Conservation (phyloP, 192 early-diverging fungal species). For the Coemansia sp. region DNA sequence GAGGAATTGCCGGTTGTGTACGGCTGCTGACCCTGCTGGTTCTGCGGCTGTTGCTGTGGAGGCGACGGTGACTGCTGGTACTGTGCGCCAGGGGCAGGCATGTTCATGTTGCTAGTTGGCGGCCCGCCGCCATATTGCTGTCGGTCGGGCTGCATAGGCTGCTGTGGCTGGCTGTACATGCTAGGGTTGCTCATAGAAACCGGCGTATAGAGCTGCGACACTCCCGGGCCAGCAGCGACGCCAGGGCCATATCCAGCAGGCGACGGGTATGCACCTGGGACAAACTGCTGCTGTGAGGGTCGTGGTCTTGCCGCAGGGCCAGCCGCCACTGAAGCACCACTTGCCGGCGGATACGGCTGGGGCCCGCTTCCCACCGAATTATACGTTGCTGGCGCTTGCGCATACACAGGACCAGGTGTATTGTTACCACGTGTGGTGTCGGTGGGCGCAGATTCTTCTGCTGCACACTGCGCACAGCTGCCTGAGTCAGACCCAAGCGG, state of each 20-base stretch:
- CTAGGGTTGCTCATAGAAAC: conserved; percentile 4
- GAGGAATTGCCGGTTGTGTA: not conserved
- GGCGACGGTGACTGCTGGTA: conserved; percentile 10
- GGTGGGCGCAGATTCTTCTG: not conserved
- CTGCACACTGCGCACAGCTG: not conserved
- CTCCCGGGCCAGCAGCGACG: not conserved
- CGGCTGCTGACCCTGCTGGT: conserved; percentile 2
- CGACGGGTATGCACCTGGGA: not conserved
- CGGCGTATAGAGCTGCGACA: not conserved
- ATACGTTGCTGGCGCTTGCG: not conserved
- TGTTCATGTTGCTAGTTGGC: not conserved
- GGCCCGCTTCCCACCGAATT: conserved; percentile 9
- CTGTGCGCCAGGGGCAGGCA: not conserved
- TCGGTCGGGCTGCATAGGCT: not conserved
- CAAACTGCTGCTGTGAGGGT: not conserved
- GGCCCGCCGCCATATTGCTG: not conserved
- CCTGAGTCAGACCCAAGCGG: not conserved
- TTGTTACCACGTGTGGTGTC: conserved; percentile 6
- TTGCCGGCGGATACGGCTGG: conserved; percentile 9
- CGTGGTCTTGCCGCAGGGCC: not conserved
- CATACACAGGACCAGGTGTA: not conserved
- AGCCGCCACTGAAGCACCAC: not conserved
- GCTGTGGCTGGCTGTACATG: not conserved
- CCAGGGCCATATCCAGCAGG: not conserved
- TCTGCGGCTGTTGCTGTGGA: not conserved